These are phyloP conservation scores for Allium fistulosum DNA, from an alignment of 106 monocot genomes.

Conservation along the genomic window DNA sequence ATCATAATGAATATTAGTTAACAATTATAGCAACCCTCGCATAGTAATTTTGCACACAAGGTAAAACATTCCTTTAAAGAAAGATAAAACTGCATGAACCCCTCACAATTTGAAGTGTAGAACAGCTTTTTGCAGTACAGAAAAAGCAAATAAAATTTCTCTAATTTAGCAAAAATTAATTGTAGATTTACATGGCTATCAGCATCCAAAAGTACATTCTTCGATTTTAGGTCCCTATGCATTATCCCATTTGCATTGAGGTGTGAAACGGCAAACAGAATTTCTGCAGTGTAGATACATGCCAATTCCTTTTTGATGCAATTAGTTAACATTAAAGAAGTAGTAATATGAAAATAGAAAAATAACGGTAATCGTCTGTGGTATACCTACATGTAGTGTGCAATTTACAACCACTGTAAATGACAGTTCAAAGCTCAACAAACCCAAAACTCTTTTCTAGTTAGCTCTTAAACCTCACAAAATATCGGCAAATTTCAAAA, in stretches of 20 bases:
- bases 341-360: neutral
- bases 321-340: neutral
- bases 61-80: neutral
- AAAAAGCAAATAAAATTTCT: no score
- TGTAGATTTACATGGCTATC: slow-evolving; percentile 73
- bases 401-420: no score
- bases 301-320: slow-evolving; percentile 89
- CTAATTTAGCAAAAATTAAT: no score
- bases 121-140: no score
- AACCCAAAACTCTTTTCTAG: no score
- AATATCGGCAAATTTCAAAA: no score
- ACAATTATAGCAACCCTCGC: neutral
- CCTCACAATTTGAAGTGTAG: no score
- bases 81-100: neutral
- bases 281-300: slow-evolving; percentile 91
- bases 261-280: slow-evolving; percentile 91
- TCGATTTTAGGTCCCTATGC: slow-evolving; percentile 98
- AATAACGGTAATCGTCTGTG: neutral
- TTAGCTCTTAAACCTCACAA: no score
- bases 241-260: slow-evolving; percentile 97
- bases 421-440: no score
- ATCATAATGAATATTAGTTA: neutral
- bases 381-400: no score
- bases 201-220: slow-evolving; percentile 91
- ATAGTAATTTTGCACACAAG: neutral